Evolutionary conservation across 192 early-diverging fungal species (phyloP).

Genomic region (Kappamyces sp.): DNA sequence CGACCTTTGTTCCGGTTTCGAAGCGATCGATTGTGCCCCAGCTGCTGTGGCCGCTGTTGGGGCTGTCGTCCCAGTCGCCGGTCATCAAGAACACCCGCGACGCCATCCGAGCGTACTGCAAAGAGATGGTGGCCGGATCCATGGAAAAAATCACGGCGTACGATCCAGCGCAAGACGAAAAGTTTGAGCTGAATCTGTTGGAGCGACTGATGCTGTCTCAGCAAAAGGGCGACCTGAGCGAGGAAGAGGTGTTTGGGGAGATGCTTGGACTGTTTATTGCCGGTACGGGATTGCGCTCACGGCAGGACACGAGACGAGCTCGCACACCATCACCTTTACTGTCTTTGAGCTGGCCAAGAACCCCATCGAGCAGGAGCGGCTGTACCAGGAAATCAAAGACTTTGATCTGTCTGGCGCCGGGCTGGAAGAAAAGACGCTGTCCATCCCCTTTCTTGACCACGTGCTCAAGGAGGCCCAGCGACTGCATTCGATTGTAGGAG

Average conservation of each 20-base stretch:
- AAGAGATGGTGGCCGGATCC: no score
- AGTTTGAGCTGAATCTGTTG: constrained; percentile 27
- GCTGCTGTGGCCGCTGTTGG: constrained; percentile 9
- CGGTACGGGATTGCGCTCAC: neutral
- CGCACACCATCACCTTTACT: constrained; percentile 29
- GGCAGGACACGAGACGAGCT: constrained; percentile 20
- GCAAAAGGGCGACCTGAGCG: constrained; percentile 9
- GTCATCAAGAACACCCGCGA: neutral
- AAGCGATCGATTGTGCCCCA: neutral
- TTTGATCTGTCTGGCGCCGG: constrained; percentile 1
- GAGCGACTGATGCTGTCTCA: constrained; percentile 26
- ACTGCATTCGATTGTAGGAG: neutral
- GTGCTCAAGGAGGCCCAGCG: neutral
- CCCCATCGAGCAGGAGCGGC: constrained; percentile 11
- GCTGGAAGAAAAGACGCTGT: constrained; percentile 9
- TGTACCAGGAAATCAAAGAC: constrained; percentile 2
- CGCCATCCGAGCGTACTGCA: no score
- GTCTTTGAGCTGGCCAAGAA: constrained; percentile 18
- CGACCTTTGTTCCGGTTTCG: neutral
- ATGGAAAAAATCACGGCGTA: no score
- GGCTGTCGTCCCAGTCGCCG: neutral
- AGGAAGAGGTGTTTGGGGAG: neutral
- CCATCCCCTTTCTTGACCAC: constrained; percentile 9
- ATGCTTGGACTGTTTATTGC: neutral
- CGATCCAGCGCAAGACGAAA: neutral